Evolutionary conservation across 2,329 filamentous ascomycete genomes (phyloP).

Genomic region (Aureobasidium sp.): DNA sequence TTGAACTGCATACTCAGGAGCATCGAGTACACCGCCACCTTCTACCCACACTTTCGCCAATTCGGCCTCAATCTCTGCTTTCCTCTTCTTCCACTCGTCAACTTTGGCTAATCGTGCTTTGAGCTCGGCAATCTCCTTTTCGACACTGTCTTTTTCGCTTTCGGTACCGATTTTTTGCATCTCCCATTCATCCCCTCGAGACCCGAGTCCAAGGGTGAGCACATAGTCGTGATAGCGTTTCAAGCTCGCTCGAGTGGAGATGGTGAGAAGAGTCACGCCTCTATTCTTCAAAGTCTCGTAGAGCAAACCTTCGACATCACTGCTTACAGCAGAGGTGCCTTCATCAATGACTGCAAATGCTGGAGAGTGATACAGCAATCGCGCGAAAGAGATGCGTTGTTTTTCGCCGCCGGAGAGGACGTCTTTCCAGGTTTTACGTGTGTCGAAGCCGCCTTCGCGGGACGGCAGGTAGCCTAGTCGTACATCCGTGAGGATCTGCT

Average conservation of each 20-base stretch:
- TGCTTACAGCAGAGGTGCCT: slow-evolving; percentile 87
- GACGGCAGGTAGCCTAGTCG: slow-evolving; percentile 82
- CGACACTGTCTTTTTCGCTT: slow-evolving; percentile 85
- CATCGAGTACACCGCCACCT: slow-evolving; percentile 34
- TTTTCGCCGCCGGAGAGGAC: slow-evolving; percentile 97
- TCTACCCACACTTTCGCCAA: slow-evolving; percentile 58
- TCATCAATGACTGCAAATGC: slow-evolving; percentile 92
- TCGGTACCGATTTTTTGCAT: slow-evolving; percentile 91
- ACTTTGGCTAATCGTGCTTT: slow-evolving; percentile 74
- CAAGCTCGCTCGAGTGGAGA: slow-evolving; percentile 86
- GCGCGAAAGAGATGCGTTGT: slow-evolving; percentile 85
- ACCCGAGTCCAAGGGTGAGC: slow-evolving; percentile 73
- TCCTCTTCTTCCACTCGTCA: slow-evolving; percentile 72
- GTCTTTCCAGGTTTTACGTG: slow-evolving; percentile 96
- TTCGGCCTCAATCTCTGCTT: slow-evolving; percentile 75
- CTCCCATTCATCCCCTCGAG: slow-evolving; percentile 79
- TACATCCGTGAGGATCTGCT: slow-evolving; percentile 72
- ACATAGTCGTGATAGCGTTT: slow-evolving; percentile 96
- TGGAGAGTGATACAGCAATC: slow-evolving; percentile 89
- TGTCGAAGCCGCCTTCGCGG: slow-evolving; percentile 93
- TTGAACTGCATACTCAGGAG: slow-evolving; percentile 31
- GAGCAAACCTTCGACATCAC: slow-evolving; percentile 85
- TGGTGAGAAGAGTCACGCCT: slow-evolving; percentile 92
- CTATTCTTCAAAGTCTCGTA: slow-evolving; percentile 91
- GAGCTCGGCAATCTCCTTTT: slow-evolving; percentile 82